Evolutionary conservation across 2,329 filamentous ascomycete genomes (phyloP), one percentile per base, ranked within the genome.

Genomic region (Xylariales sp.): DNA sequence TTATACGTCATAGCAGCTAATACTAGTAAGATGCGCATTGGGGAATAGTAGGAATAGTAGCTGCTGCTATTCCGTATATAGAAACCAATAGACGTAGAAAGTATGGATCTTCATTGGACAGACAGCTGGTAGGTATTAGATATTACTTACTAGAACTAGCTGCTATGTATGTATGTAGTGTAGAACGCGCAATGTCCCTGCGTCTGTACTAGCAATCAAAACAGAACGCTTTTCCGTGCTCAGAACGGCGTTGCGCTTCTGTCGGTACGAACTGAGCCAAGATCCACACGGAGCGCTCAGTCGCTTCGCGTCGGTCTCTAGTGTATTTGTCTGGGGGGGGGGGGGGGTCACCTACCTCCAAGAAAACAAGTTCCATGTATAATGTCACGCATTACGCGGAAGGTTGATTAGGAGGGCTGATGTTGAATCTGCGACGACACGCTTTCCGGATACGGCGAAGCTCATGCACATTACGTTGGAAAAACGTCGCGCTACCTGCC

Each of bases 1-100:
- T 50, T 16, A n/a, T 67, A 61, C 67, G 67, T 69, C 67, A 69
- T 64, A 45, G 45, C 48, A n/a, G 14, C 49, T 34, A n/a, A 52
- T 7, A 36, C 49, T 34, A n/a, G 36, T 7, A 36, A 34, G 49
- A 56, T 16, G n/a, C 54, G 5, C 52, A 16, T 39, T 34, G 12
- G 53, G 46, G 39, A 39, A 48, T 34, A 43, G 36, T 18, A 14
- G 48, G n/a, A n/a, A n/a, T 32, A 41, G 43, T n/a, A 12, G 53
- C 16, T 28, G 41, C 36, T 18, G 48, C 45, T 30, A 46, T 45
- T 39, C 58, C 52, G 36, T 34, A 57, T 46, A 62, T 30, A 62
- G 52, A 61, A 55, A 50, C 55, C 41, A 34, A 65, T 30, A 57
- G 30, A 36, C 28, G 7, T 32, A 9, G n/a, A 62, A 65, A 64